Conservation (phyloP, 306 rosid genomes). For the Fagus crenata region DNA sequence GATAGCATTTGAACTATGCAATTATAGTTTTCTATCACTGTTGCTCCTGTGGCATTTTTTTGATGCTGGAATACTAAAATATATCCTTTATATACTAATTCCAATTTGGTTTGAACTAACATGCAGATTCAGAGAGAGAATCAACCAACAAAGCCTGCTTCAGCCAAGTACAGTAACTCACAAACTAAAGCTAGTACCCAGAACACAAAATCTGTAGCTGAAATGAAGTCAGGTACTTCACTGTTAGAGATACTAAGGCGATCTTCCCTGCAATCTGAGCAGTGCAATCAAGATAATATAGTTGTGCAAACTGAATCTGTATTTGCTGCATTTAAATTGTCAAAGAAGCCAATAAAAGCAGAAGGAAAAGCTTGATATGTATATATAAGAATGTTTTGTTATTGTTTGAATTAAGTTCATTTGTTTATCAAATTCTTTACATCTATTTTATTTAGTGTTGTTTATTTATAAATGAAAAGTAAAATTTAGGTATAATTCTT, state of each 20-base stretch:
- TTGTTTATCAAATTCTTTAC: not conserved
- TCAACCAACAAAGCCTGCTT: constrained; percentile 41
- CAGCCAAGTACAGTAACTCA: constrained; percentile 62
- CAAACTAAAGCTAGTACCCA: constrained; percentile 45
- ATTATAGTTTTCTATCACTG: not conserved
- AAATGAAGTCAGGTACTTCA: constrained; percentile 43
- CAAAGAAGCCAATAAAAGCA: constrained; percentile 52
- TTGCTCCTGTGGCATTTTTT: constrained; percentile 4
- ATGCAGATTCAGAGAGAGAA: constrained; percentile 61
- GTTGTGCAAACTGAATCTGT: constrained; percentile 50
- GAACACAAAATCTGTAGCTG: constrained; percentile 36
- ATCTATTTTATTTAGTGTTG: not conserved
- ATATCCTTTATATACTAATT: constrained; percentile 11
- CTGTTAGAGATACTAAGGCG: constrained; percentile 66
- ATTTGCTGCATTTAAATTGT: constrained; percentile 73
- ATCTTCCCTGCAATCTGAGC: constrained; percentile 55
- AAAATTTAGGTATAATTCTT: too few species aligned
- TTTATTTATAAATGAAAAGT: too few species aligned
- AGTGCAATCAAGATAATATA: constrained; percentile 27
- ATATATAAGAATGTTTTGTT: constrained; percentile 3
- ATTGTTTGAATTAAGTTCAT: constrained; percentile 2
- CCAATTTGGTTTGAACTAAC: constrained; percentile 1
- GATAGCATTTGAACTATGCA: not conserved
- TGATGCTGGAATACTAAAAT: not conserved
- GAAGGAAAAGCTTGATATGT: constrained; percentile 39